Conservation (phyloP, 495 filamentous ascomycete genomes). For the Penicillium cataractarum region DNA sequence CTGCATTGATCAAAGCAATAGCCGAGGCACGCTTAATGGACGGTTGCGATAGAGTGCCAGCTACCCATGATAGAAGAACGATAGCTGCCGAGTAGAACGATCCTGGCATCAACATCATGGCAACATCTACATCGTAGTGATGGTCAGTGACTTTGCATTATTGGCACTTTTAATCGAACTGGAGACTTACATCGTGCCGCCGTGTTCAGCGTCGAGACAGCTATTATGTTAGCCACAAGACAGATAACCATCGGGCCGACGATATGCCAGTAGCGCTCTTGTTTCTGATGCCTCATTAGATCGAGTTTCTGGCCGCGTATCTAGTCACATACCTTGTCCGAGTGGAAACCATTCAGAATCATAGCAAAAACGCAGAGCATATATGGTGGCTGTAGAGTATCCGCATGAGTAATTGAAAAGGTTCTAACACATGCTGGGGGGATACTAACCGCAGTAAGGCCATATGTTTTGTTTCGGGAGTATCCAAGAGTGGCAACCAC, state of each 20-base stretch:
- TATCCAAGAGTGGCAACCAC: not conserved
- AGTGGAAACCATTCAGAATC: not conserved
- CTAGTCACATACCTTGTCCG: not conserved
- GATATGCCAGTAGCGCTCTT: not conserved
- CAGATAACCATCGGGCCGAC: not conserved
- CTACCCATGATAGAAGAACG: not conserved
- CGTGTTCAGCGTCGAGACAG: not conserved
- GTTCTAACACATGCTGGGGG: not conserved
- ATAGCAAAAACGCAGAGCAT: not conserved
- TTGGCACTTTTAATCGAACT: not conserved
- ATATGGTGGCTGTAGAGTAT: not conserved
- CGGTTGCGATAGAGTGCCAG: not conserved
- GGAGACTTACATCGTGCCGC: not conserved
- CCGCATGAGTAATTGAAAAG: not conserved
- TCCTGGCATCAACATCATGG: conserved; percentile 1
- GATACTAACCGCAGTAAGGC: not conserved
- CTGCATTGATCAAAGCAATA: not conserved
- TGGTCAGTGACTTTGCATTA: not conserved
- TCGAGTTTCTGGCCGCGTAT: not conserved
- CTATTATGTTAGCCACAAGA: not conserved
- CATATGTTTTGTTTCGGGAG: not conserved
- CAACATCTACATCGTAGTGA: not conserved
- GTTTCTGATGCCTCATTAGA: not conserved
- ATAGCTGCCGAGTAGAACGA: not conserved
- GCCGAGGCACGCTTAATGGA: not conserved